phyloP scores from a whole-genome alignment of 768 basidiomycete genomes.

The Goffeauzyma gilvescens region DNA sequence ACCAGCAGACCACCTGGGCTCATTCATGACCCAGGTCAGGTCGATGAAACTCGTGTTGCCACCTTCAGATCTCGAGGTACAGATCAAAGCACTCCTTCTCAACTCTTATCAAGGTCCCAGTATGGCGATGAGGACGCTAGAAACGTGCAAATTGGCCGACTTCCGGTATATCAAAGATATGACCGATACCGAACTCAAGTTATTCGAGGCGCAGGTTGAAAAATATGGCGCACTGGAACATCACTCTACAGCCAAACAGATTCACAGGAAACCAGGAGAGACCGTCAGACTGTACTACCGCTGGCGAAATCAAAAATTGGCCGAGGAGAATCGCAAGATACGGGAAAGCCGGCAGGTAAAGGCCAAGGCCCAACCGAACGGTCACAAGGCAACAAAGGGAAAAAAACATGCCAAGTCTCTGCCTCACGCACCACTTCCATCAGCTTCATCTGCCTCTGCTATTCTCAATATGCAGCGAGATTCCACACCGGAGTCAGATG shows the following conservation, averaged over 20 bases:
- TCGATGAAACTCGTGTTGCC: no score
- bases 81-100: not conserved
- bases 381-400: constrained; percentile 5
- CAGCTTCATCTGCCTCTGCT: constrained; percentile 4
- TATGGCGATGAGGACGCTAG: no score
- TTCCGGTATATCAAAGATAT: no score
- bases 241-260: constrained; percentile 20
- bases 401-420: constrained; percentile 7
- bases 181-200: constrained; percentile 14
- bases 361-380: no score
- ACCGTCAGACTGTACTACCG: constrained; percentile 28
- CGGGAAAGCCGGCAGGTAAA: constrained; percentile 9
- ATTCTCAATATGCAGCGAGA: constrained; percentile 8
- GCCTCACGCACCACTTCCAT: no score
- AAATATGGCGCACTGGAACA: constrained; percentile 22
- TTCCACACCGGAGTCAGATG: constrained; percentile 36
- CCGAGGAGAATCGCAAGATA: constrained; percentile 21
- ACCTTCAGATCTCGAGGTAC: no score
- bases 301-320: constrained; percentile 21
- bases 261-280: constrained; percentile 19
- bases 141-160: no score
- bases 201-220: constrained; percentile 23
- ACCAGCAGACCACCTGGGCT: no score
- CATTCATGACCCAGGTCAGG: no score
- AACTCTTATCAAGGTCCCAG: no score